Evolutionary conservation across 2,329 filamentous ascomycete genomes (phyloP).

Genomic region (Trichoderma atrobrunneum): DNA sequence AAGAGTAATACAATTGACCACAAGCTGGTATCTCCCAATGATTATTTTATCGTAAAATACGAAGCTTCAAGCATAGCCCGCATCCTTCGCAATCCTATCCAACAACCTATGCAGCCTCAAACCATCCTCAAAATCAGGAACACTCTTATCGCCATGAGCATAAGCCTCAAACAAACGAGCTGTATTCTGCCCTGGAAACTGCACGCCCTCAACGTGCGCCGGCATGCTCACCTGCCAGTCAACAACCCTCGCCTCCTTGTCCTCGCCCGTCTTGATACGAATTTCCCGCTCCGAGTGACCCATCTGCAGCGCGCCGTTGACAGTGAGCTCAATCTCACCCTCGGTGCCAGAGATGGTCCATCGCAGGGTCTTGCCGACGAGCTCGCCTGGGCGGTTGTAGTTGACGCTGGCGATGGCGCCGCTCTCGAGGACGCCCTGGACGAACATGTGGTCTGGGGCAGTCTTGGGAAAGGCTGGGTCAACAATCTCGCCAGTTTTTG

Average conservation of each 20-base stretch:
- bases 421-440: slow-evolving; percentile 33
- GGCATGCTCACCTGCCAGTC: slow-evolving; percentile 51
- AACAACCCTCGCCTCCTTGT: slow-evolving; percentile 27
- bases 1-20: neutral
- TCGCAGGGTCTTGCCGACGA: slow-evolving; percentile 25
- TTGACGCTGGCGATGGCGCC: slow-evolving; percentile 32
- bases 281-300: neutral
- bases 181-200: slow-evolving; percentile 30
- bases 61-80: neutral
- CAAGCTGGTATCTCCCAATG: rapidly evolving
- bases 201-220: slow-evolving; percentile 83
- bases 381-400: slow-evolving; percentile 23
- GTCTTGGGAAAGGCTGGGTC: slow-evolving; percentile 28
- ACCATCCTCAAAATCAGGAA: slow-evolving; percentile 17
- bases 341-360: slow-evolving; percentile 39
- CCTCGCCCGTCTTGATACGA: slow-evolving; percentile 23
- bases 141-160: neutral
- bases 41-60: neutral
- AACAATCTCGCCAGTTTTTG: slow-evolving; percentile 24
- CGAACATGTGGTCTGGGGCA: slow-evolving; percentile 34
- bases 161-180: slow-evolving; percentile 17
- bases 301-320: slow-evolving; percentile 33
- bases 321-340: slow-evolving; percentile 33
- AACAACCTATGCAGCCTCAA: slow-evolving; percentile 18
- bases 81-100: slow-evolving; percentile 18